Base-by-base conservation (phyloP, 257 asterid species). In the Buddleja alternifolia region DNA sequence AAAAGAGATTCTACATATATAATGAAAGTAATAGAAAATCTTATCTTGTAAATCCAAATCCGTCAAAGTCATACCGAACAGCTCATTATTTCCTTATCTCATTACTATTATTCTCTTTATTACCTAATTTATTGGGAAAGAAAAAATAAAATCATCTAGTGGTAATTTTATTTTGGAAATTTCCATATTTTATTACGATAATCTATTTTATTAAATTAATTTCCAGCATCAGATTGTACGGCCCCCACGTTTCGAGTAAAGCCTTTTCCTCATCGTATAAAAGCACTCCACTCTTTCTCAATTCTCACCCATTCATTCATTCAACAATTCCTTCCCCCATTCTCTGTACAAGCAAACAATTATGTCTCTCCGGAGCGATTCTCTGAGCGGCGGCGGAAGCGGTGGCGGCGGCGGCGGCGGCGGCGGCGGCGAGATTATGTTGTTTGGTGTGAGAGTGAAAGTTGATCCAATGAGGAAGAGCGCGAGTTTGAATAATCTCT, bases 391-490 rank as follows among this genome's bases (percentile, higher is more conserved):
- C 10, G 71, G 46, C 3, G 69, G 23, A 48, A 37, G 67, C 11
- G 41, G 60, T 16, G 14, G 32, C 8, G 5, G 0, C 14, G 67
- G 50, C 3, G 23, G 71, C 34, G 41, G 21, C 8, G 78, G 53
- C 15, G 63, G 69, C 56, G 73, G 70, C 4, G 84, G 78, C 5
- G 96, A 82, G 80, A 69, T 92, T 54, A 77, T 92, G 81, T 4
- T 92, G 83, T 89, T 92, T 48, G 98, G 98, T 0, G 96, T 92
- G 32, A 80, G 98, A 76, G 77, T 92, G 25, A 80, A 73, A 20
- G 87, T 85, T 37, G 98, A 92, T 73, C 95, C 93, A 7, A 75
- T 92, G 91, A 87, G 97, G 77, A 92, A 92, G 81, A 80, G 91
- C 42, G 96, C 86, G 42, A 92, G 98, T 79, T 78, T 90, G 95